Base-by-base conservation (phyloP, 2,329 filamentous ascomycete species). In the Neopestalotiopsis clavispora region DNA sequence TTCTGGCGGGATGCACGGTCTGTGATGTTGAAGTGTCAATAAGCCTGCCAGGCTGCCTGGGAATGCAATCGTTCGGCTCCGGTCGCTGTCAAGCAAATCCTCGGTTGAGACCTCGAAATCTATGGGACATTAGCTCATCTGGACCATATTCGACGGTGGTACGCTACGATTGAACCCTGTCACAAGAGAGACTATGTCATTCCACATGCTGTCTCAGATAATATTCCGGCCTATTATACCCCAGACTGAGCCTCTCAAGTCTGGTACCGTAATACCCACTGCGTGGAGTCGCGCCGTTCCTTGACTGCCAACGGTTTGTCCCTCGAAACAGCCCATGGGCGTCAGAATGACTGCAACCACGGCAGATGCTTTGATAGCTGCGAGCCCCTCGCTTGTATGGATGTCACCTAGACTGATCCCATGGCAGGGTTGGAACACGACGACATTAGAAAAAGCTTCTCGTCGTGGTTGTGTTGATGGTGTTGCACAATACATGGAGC, bases 221-320 rank as follows among this genome's bases (percentile, higher is more conserved):
- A 62, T 62, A 62, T 40, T 62, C 59, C 59, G 59, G 32, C 59
- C n/a, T 62, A 20, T 20, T 62, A 62, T 62, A 62, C 59, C 30
- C n/a, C 59, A 23, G n/a, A 62, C n/a, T 34, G 45, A 52, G 45
- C 45, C n/a, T 34, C 59, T 34, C 28, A 34, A 62, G 30, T 62
- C 20, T 62, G 59, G 59, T 38, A 62, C 30, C 30, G 32, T 34
- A 23, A 52, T 52, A 52, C 45, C 34, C 32, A 62, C 28, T 59
- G 13, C 57, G 30, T 59, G 57, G 30, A 38, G 59, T 40, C 32
- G 59, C 34, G 32, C 59, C 59, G 14, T 17, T 20, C 32, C n/a
- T 20, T 40, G n/a, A 40, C 32, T 34, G 34, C n/a, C 28, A 20
- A 40, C 32, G 17, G 59, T 34, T 38, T 10, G 34, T 40, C 59